Evolutionary conservation across 768 basidiomycete genomes (phyloP), one percentile per base, ranked within the genome.

Genomic region (Calocybe indica): DNA sequence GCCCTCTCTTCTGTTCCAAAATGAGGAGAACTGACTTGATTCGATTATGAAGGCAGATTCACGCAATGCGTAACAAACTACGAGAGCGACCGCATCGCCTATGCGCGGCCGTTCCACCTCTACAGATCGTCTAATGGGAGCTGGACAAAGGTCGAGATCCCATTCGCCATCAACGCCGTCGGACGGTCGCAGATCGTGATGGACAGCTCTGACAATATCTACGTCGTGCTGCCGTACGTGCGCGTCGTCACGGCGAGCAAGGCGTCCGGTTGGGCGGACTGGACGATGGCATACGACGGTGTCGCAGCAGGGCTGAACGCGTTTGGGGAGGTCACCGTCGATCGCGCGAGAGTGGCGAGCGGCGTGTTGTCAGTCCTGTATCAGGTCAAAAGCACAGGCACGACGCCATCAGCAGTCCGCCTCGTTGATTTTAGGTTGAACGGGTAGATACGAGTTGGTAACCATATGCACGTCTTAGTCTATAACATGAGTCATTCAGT

Each of bases 171-270:
- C 38, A 63, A 72, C 33, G 45, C 68, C 10, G 72, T 74, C 5
- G 74, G 74, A 11, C 69, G 72, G 11, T 72, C 70, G 5, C 74
- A 74, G 44, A 74, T 75, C 35, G 71, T 70, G 6, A 57, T 75
- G 35, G 72, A 75, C 51, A 48, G 44, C 9, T 41, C 55, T 5
- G 72, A 75, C 53, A 74, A 75, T 46, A 58, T 62, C n/a, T 74
- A 75, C 37, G 70, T 75, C 13, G 64, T 73, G 5, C 56, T 73
- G 31, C 74, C 74, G 3, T 74, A 58, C 50, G 60, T 73, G 5
- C 64, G 69, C 6, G 61, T 75, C 40, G 72, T 68, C 9, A 71
- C 72, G 1, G 72, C 74, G 6, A 73, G 68, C 61, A 72, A 72
- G 47, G 52, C 67, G 0, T 65, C 68, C 1, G 70, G 71, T 6